Base-by-base conservation (phyloP, 108 stramenopile genomes). In the Stephanodiscus triporus region DNA sequence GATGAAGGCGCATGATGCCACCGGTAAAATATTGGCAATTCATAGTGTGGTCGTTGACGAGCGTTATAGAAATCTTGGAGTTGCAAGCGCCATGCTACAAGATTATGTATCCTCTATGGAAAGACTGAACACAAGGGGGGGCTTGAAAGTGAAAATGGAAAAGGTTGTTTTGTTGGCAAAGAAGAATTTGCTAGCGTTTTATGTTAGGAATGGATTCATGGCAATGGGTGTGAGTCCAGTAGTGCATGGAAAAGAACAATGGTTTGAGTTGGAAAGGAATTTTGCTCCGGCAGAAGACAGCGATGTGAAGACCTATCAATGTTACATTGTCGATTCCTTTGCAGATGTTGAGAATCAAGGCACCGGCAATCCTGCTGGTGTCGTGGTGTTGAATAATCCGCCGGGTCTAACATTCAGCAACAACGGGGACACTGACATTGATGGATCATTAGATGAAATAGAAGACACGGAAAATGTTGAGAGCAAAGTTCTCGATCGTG, bases 351-450 rank as follows among this genome's bases (percentile, higher is more conserved):
- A 72, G 16, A 55, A 49, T n/a, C 63, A 83, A 10, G 96, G 95
- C 17, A 83, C 83, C 29, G 99, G 99, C 8, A 99, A 99, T 70
- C 93, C 97, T 19, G 99, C 99, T 22, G 96, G 89, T n/a, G 92
- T 99, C 29, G 97, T 98, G 13, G 62, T 98, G 13, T 66, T 94
- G 72, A 68, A 87, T n/a, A 76, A 38, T 6, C 48, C 56, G 8
- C 73, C 70, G 10, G 73, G 55, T 20, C 63, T 36, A 16, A 27
- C 67, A 17, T 37, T 47, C 27, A 63, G 47, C 11, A 68, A 45
- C 53, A 67, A 75, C 27, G 73, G 82, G 16, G 40, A 63, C 11
- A 57, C 72, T 14, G 70, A 36, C 50, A 63, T 45, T 53, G 75
- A 74, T 29, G 63, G 32, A 45, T 56, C 16, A 45, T 73, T 78